phyloP scores from a whole-genome alignment of 495 filamentous ascomycete genomes.

The Annulohypoxylon bovei region DNA sequence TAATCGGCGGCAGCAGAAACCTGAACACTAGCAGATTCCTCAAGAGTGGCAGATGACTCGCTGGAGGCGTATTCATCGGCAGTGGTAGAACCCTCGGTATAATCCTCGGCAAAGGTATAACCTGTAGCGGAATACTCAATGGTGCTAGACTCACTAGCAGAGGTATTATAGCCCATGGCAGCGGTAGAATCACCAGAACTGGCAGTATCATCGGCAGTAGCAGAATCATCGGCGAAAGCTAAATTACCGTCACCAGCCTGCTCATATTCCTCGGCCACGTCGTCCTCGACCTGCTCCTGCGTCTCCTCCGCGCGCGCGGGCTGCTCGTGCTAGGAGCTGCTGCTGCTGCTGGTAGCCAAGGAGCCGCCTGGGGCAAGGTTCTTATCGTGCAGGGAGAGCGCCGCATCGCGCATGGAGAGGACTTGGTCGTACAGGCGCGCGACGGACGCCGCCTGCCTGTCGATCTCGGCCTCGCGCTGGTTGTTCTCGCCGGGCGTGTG shows the following conservation, averaged over 20 bases:
- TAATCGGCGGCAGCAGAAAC: neutral
- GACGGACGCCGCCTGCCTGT: slow-evolving; percentile 19
- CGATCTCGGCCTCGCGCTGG: slow-evolving; percentile 44
- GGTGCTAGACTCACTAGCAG: too few relatives aligned
- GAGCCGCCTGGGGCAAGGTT: neutral
- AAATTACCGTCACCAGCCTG: too few relatives aligned
- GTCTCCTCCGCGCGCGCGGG: neutral
- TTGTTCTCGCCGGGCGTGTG: slow-evolving; percentile 48
- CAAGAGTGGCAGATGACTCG: too few relatives aligned
- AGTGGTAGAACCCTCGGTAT: too few relatives aligned
- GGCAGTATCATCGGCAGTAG: too few relatives aligned
- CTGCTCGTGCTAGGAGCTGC: neutral
- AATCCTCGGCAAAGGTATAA: too few relatives aligned
- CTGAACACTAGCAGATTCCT: neutral
- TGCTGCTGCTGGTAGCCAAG: neutral
- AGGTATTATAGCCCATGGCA: too few relatives aligned
- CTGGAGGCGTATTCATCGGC: too few relatives aligned
- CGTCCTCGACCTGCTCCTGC: neutral
- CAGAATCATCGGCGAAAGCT: too few relatives aligned
- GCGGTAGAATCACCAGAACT: too few relatives aligned
- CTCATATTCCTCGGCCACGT: too few relatives aligned
- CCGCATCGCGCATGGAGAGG: slow-evolving; percentile 9
- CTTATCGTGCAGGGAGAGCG: neutral
- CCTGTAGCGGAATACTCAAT: too few relatives aligned
- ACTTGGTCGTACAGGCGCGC: slow-evolving; percentile 16